These are phyloP conservation scores for Hyphodiscus sp. DNA, from an alignment of 2,329 filamentous ascomycete species.

Conservation along the genomic window DNA sequence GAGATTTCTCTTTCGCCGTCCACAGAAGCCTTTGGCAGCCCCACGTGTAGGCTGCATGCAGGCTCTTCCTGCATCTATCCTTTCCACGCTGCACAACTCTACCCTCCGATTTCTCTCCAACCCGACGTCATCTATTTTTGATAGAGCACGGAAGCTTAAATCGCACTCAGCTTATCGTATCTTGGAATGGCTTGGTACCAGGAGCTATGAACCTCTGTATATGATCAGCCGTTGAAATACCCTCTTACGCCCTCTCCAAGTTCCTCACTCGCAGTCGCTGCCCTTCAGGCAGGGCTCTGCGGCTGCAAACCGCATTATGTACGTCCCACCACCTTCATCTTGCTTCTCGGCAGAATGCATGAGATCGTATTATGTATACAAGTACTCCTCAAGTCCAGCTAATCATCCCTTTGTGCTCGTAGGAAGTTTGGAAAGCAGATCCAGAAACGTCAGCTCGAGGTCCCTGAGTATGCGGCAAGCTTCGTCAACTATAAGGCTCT, in stretches of 20 bases:
- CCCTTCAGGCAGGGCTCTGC: conserved; percentile 18
- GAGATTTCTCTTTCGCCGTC: not conserved
- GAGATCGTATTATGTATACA: not conserved
- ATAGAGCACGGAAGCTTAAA: not conserved
- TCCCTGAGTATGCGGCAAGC: conserved; percentile 97
- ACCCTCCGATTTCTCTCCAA: not conserved
- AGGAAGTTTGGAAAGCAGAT: conserved; percentile 99
- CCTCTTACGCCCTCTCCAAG: conserved; percentile 6
- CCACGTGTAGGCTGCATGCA: not conserved
- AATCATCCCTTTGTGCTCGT: conserved; percentile 8
- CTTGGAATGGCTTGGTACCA: conserved; percentile 6
- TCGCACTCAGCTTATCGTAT: not conserved
- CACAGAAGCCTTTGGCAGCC: not conserved
- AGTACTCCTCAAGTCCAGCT: conserved; percentile 5
- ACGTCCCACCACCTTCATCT: conserved; percentile 16
- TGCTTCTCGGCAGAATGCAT: conserved; percentile 2
- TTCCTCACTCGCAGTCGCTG: conserved; percentile 13
- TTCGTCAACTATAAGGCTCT: conserved; percentile 99
- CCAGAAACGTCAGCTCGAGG: conserved; percentile 96
- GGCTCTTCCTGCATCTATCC: not conserved
- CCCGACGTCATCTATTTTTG: not conserved
- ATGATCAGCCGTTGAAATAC: conserved; percentile 13
- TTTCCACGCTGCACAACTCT: not conserved
- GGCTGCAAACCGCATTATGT: conserved; percentile 27
- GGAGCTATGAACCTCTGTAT: conserved; percentile 18